Evolutionary conservation across 2,329 filamentous ascomycete genomes (phyloP).

Genomic region (Zymoseptoria brevis): DNA sequence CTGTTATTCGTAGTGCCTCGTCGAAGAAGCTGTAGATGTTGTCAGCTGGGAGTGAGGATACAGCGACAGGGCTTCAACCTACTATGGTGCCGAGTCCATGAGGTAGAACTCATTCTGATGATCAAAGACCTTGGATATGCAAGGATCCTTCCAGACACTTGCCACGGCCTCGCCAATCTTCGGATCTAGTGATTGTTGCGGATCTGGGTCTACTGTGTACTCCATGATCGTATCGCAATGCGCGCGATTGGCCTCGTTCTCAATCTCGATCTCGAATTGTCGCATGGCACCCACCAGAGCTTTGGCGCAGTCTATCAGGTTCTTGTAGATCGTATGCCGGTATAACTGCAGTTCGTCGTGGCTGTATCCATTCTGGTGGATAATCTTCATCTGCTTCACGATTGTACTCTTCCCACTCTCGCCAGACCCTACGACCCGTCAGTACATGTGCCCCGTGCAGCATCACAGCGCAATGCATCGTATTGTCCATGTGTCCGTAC

Average conservation of each 20-base stretch:
- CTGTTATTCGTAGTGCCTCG: slow-evolving; percentile 76
- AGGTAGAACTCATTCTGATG: slow-evolving; percentile 97
- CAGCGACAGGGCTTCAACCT: slow-evolving; percentile 3
- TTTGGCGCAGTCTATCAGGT: slow-evolving; percentile 93
- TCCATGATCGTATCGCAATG: slow-evolving; percentile 74
- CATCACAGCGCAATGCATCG: not conserved
- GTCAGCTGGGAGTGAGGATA: slow-evolving; percentile 8
- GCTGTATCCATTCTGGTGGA: slow-evolving; percentile 95
- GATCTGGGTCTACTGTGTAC: slow-evolving; percentile 85
- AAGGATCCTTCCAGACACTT: slow-evolving; percentile 83
- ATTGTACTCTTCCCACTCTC: slow-evolving; percentile 99
- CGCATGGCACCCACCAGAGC: slow-evolving; percentile 85
- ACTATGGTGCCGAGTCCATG: slow-evolving; percentile 99
- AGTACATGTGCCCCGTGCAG: slow-evolving; percentile 3
- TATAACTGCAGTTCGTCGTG: slow-evolving; percentile 90
- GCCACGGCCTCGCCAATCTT: slow-evolving; percentile 76
- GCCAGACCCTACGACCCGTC: slow-evolving; percentile 63
- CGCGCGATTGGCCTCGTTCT: slow-evolving; percentile 61
- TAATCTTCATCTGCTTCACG: slow-evolving; percentile 99
- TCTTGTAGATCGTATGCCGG: slow-evolving; percentile 95
- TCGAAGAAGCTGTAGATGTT: slow-evolving; percentile 73
- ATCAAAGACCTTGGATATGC: slow-evolving; percentile 74
- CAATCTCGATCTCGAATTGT: slow-evolving; percentile 79
- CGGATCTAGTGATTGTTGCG: slow-evolving; percentile 72
- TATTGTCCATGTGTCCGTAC: slow-evolving; percentile 47